Base-by-base conservation (phyloP, 495 filamentous ascomycete species). In the Friedmanniomyces simplex region DNA sequence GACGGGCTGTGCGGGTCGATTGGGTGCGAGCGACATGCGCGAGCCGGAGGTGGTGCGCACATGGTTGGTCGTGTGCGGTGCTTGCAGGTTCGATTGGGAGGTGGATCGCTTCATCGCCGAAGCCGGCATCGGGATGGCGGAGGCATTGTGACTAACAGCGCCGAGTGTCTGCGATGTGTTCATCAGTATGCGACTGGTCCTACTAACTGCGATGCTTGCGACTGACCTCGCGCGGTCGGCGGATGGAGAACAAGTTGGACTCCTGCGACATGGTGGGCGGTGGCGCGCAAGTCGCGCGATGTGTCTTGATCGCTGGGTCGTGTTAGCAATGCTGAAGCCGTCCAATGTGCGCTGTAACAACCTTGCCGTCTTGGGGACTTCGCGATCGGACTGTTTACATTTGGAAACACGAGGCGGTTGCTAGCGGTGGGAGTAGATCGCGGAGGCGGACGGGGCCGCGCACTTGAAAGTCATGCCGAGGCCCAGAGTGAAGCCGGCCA, bases 91-190 rank as follows among this genome's bases (percentile, higher is more conserved):
- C 52, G 82, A 82, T 47, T 84, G 84, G n/a, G 88, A 91, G 63
- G 82, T 95, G 8, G 88, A 87, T 68, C 93, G 88, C 72, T 96
- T 96, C 76, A 97, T 79, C 24, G 93, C 88, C n/a, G 93, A 96
- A n/a, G 85, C 76, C 5, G 90, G 89, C 70, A 89, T 87, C 5
- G 91, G 90, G 54, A 95, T 86, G n/a, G 81, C 75, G 39, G 85
- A 83, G 66, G 54, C 53, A 59, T 85, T 91, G 69, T 82, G 80
- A 66, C 82, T 87, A 65, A 91, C 78, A 63, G 81, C 79, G 60
- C 82, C 88, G 42, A 94, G 80, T 26, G 88, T 91, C 88, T 93
- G 69, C 41, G 59, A n/a, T 34, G 5, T 7, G 18, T 41, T 16
- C 1, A 39, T 59, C 39, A 54, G 57, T 53, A 37, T 59, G 45